Evolutionary conservation across 352 stramenopile species (phyloP).

Genomic region (Phytophthora pisi): DNA sequence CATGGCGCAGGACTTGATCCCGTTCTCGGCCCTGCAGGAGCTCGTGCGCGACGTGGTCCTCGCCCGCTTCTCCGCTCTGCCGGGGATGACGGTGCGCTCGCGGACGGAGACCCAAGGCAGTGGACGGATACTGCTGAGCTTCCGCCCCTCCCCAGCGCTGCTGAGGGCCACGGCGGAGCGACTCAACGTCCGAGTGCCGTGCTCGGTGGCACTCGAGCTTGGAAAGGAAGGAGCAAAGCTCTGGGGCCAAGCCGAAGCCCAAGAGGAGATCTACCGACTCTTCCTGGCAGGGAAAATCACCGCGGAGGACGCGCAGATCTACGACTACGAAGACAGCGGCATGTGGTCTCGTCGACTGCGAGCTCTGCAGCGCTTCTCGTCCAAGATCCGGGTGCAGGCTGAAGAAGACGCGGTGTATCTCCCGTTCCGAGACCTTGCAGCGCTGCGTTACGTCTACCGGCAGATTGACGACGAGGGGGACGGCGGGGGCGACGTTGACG

Average conservation of each 20-base stretch:
- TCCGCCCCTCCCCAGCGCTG: slow-evolving; percentile 53
- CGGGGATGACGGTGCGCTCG: slow-evolving; percentile 34
- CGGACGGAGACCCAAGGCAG: slow-evolving; percentile 10
- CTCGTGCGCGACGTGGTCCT: slow-evolving; percentile 74
- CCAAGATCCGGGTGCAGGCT: slow-evolving; percentile 3
- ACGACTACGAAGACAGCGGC: slow-evolving; percentile 52
- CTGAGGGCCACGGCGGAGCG: slow-evolving; percentile 55
- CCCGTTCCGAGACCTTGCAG: slow-evolving; percentile 52
- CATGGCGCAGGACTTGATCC: slow-evolving; percentile 52
- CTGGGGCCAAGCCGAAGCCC: slow-evolving; percentile 45
- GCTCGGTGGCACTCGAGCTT: slow-evolving; percentile 59
- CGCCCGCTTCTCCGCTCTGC: slow-evolving; percentile 60
- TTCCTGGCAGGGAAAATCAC: slow-evolving; percentile 71
- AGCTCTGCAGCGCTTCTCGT: slow-evolving; percentile 50
- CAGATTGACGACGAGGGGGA: slow-evolving; percentile 56
- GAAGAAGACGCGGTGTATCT: slow-evolving; percentile 42
- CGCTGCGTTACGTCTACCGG: slow-evolving; percentile 72
- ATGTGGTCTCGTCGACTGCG: slow-evolving; percentile 77
- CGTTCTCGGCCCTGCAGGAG: slow-evolving; percentile 59
- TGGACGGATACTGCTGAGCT: slow-evolving; percentile 47
- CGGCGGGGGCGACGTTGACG: slow-evolving; percentile 19
- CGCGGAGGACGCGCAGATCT: slow-evolving; percentile 67
- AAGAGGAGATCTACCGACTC: slow-evolving; percentile 74
- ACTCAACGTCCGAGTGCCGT: slow-evolving; percentile 47
- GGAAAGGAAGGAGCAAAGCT: slow-evolving; percentile 43